phyloP scores from a whole-genome alignment of 176 grass and related monocot genomes.

The Leersia perrieri region DNA sequence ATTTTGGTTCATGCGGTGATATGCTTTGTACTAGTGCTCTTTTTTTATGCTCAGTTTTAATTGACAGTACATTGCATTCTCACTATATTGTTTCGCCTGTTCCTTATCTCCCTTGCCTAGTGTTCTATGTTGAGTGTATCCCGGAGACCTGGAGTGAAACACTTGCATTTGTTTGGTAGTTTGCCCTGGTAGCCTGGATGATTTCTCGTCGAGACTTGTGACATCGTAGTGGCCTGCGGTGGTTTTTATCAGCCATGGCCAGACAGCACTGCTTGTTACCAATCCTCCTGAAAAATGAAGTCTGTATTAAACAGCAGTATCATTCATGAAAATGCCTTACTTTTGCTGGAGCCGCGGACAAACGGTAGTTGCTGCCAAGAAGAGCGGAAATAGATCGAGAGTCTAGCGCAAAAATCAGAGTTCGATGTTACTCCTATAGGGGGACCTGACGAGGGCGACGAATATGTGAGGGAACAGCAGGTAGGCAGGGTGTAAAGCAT shows the following conservation, averaged over 20 bases:
- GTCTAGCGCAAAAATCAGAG: too few species aligned
- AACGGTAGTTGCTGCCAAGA: neutral
- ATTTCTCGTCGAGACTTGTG: too few species aligned
- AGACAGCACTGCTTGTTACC: too few species aligned
- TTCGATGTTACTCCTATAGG: too few species aligned
- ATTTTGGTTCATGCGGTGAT: neutral
- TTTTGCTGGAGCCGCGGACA: neutral
- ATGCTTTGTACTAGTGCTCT: neutral
- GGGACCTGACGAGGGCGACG: too few species aligned
- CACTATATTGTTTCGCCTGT: neutral
- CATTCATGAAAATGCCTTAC: neutral
- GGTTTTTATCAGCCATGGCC: too few species aligned
- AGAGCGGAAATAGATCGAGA: neutral
- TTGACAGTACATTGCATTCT: neutral
- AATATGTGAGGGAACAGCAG: neutral
- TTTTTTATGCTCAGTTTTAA: neutral
- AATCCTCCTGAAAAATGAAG: neutral
- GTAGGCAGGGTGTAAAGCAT: neutral
- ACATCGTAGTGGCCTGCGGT: too few species aligned
- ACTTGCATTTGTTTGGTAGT: neutral
- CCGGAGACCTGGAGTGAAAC: neutral
- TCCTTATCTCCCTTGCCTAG: neutral
- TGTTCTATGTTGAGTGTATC: neutral
- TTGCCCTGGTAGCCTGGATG: neutral
- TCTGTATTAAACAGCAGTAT: neutral